Conservation (phyloP, 345 rosid species). For the Boechera divaricarpa region DNA sequence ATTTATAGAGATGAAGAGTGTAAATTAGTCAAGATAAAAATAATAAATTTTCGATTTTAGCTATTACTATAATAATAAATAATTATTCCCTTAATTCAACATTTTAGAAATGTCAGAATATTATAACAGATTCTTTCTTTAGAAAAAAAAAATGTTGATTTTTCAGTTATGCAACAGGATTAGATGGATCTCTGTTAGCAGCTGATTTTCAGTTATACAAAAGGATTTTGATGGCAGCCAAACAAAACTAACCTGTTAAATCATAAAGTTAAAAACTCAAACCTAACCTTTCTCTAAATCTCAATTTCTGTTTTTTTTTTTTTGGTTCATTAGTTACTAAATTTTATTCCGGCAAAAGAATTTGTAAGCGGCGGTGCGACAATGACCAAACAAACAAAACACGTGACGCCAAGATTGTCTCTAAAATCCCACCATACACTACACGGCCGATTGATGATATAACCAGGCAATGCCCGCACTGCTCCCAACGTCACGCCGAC, state of each 20-base stretch:
- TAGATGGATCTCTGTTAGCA: not conserved
- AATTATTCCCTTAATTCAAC: too few relatives aligned
- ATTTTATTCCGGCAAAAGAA: not conserved
- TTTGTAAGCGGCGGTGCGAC: slow-evolving; percentile 1
- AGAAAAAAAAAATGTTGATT: not conserved
- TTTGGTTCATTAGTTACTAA: not conserved
- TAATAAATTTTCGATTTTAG: too few relatives aligned
- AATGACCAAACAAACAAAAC: slow-evolving; percentile 13
- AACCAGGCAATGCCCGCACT: not conserved
- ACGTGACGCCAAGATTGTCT: slow-evolving; percentile 33
- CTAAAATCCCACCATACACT: slow-evolving; percentile 15
- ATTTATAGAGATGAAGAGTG: too few relatives aligned
- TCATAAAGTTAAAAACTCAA: not conserved
- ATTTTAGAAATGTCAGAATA: too few relatives aligned
- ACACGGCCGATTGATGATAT: not conserved
- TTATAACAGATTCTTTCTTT: not conserved
- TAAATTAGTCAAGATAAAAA: too few relatives aligned
- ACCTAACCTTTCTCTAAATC: not conserved
- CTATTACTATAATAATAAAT: too few relatives aligned
- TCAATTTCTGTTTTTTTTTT: not conserved
- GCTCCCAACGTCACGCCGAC: slow-evolving; percentile 30
- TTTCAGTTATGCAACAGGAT: not conserved
- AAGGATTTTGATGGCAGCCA: not conserved
- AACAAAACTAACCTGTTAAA: not conserved
- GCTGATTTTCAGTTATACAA: not conserved